phyloP scores from a whole-genome alignment of 371 early-diverging fungal species.

The Capniomyces stellatus region DNA sequence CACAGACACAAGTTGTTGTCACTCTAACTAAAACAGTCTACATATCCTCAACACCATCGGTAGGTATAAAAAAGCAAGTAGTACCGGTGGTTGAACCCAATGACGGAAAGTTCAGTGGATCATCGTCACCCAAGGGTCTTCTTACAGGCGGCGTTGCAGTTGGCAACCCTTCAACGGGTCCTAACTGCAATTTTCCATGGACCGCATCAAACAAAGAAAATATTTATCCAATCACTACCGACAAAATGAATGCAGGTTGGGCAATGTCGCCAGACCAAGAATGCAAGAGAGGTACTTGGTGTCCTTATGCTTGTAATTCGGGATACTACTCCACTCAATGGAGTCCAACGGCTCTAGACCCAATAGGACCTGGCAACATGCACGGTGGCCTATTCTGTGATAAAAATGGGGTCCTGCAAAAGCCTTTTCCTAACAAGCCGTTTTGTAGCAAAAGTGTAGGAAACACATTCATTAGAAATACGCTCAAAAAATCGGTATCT shows the following conservation, averaged over 20 bases:
- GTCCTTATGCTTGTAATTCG: conserved; percentile 25
- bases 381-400: conserved; percentile 24
- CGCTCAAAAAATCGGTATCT: conserved; percentile 15
- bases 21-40: no score
- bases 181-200: conserved; percentile 18
- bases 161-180: no score
- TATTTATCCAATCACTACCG: conserved; percentile 23
- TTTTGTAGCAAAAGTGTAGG: conserved; percentile 17
- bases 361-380: conserved; percentile 20
- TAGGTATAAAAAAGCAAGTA: no score
- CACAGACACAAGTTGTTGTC: no score
- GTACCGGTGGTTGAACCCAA: no score
- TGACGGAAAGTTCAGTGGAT: no score
- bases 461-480: conserved; percentile 18
- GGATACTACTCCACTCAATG: conserved; percentile 27
- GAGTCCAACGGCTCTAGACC: conserved; percentile 12
- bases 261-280: conserved; percentile 27
- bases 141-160: no score
- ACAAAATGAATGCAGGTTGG: conserved; percentile 23
- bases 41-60: no score
- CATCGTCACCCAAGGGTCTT: no score
- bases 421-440: conserved; percentile 14
- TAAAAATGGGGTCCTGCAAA: conserved; percentile 11
- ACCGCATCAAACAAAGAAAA: conserved; percentile 14
- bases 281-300: conserved; percentile 18